Evolutionary conservation across 257 asterid species (phyloP).

Genomic region (Solanum pinnatisectum): DNA sequence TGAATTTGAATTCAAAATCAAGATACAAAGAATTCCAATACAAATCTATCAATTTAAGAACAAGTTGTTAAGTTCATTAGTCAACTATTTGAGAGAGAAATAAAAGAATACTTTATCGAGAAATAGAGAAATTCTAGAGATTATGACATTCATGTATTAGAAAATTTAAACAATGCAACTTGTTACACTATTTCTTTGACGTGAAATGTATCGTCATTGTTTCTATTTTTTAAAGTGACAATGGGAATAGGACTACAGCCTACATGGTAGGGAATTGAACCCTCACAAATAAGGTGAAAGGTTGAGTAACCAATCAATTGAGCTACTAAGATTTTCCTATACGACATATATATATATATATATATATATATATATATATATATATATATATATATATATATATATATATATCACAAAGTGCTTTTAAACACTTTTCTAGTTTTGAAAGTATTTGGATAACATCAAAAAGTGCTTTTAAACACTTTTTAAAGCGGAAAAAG

Average conservation of each 20-base stretch:
- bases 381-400: too few species aligned
- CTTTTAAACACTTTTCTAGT: too few species aligned
- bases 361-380: too few species aligned
- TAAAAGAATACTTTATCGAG: neutral
- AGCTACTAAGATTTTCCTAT: too few species aligned
- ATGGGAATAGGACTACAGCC: neutral
- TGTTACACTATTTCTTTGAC: neutral
- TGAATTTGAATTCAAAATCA: neutral
- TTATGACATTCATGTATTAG: neutral
- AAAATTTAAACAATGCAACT: neutral
- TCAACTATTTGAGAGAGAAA: neutral
- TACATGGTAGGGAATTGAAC: neutral
- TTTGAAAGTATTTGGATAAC: too few species aligned
- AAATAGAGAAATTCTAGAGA: neutral
- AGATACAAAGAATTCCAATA: neutral
- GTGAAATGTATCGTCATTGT: neutral
- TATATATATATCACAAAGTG: too few species aligned
- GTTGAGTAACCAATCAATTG: neutral
- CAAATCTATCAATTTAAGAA: neutral
- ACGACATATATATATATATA: too few species aligned
- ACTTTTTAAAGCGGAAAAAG: neutral
- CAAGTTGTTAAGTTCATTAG: neutral
- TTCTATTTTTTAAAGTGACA: neutral
- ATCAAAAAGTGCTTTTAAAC: too few species aligned
- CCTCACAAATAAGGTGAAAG: neutral